Evolutionary conservation across 352 stramenopile species (phyloP), one percentile per base, ranked within the genome.

Genomic region (Thalassiosira hispida): DNA sequence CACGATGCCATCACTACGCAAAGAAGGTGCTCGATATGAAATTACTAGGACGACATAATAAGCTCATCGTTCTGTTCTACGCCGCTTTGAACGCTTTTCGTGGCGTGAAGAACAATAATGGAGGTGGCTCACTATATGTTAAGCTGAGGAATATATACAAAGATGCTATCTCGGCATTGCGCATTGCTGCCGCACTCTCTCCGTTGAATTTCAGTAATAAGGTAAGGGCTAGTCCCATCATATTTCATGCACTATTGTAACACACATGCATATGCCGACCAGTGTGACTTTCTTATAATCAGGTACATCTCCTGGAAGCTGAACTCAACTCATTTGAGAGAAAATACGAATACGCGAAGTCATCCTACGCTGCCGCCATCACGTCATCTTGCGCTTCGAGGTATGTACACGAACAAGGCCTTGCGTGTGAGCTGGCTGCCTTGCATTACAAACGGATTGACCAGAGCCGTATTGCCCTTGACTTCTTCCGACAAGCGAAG

Each of bases 321-420:
- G 71, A 77, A 27, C 47, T 72, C 3, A 27, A 53, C 68, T 78
- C 66, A 23, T 56, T 61, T 59, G 8, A 59, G 9, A 35, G 31
- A 2, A 60, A 86, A 4, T 14, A 68, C 11, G 60, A 67, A 16
- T 38, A 82, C 38, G 72, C 78, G 22, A 73, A 82, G 35, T 14
- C 33, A 29, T 46, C 33, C 18, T 81, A 82, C 23, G 47, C 57
- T 31, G 64, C 59, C 12, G 55, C 79, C 12, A 77, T 83, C 55
- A 27, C 55, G 11, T 57, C 56, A 29, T 52, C 73, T 51, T 5
- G 42, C 11, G 52, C 4, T 65, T 77, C 73, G 1, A 66, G 72
- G 42, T 86, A 78, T 60, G 42, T 80, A 38, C 79, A 86, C 20
- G 79, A 86, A 56, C 66, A 86, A 46, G 79, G 68, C 8, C 63